Evolutionary conservation across 1,284 basidiomycete genomes (phyloP), one percentile per base, ranked within the genome.

Genomic region (Fomitopsis palustris): DNA sequence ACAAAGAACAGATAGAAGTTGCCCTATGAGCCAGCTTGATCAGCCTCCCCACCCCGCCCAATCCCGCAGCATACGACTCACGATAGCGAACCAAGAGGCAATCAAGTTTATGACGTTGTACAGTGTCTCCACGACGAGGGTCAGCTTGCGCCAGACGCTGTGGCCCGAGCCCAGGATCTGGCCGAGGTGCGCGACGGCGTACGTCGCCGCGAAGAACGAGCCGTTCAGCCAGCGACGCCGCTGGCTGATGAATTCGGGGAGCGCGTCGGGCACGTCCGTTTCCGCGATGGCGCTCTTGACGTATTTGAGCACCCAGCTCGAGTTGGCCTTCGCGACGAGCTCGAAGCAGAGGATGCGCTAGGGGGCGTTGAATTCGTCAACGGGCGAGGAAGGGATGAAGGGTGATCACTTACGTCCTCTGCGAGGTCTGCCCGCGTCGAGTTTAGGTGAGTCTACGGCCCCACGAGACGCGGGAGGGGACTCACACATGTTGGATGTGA

Each of bases 1-100:
- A 96, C 93, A 75, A 98, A 98, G 77, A 98, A 98, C 56, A 98
- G 81, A 77, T 94, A 98, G 72, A 94, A 97, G 71, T 97, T 98
- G 21, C 92, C 95, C 86, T 91, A 58, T n/a, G n/a, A n/a, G n/a
- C n/a, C n/a, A n/a, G n/a, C n/a, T n/a, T n/a, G n/a, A n/a, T n/a
- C n/a, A n/a, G n/a, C n/a, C n/a, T n/a, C n/a, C n/a, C n/a, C n/a
- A n/a, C n/a, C n/a, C n/a, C n/a, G n/a, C n/a, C n/a, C n/a, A n/a
- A n/a, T n/a, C n/a, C n/a, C 16, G 33, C 27, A 49, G 4, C 25
- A 17, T 21, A 14, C 25, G 17, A 80, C 88, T 79, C 68, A 92
- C 91, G 55, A 96, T 83, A 51, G 85, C 87, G 74, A 98, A 97
- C 96, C 96, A 99, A 29, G 94, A 83, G 69, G 97, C 96, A 55